These are phyloP conservation scores for Murraya koenigii DNA, from an alignment of 345 rosid species.

Conservation along the genomic window DNA sequence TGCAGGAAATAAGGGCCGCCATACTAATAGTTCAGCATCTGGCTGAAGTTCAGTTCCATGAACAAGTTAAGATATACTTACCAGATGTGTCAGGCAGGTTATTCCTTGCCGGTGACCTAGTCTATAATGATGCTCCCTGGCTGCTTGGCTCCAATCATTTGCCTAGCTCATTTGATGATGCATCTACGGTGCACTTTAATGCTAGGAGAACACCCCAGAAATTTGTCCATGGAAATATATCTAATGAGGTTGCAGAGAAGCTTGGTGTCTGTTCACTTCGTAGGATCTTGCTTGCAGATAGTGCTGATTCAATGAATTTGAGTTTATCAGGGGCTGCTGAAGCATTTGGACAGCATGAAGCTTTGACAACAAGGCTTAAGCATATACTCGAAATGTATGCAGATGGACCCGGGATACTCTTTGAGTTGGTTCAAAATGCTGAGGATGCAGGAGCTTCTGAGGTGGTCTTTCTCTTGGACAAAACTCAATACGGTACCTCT, in stretches of 20 bases:
- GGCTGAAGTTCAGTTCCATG: conserved; percentile 69
- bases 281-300: conserved; percentile 89
- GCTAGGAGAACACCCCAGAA: conserved; percentile 67
- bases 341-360: conserved; percentile 99
- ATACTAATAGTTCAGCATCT: conserved; percentile 83
- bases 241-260: conserved; percentile 93
- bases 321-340: conserved; percentile 94
- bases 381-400: conserved; percentile 99
- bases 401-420: conserved; percentile 95
- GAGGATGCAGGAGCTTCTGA: conserved; percentile 98
- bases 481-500: conserved; percentile 91
- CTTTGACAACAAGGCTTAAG: conserved; percentile 90
- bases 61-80: conserved; percentile 63
- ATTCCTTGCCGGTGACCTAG: conserved; percentile 73
- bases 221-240: conserved; percentile 87
- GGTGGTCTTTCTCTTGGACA: conserved; percentile 86
- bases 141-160: conserved; percentile 69
- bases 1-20: conserved; percentile 77
- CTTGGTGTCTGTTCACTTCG: conserved; percentile 96
- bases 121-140: conserved; percentile 98
- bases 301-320: conserved; percentile 94
- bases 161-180: conserved; percentile 47
- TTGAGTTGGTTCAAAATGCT: conserved; percentile 93
- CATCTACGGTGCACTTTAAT: conserved; percentile 50
- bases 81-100: conserved; percentile 85